phyloP scores from a whole-genome alignment of 176 grass and related monocot genomes.

The Saccharum spontaneum region DNA sequence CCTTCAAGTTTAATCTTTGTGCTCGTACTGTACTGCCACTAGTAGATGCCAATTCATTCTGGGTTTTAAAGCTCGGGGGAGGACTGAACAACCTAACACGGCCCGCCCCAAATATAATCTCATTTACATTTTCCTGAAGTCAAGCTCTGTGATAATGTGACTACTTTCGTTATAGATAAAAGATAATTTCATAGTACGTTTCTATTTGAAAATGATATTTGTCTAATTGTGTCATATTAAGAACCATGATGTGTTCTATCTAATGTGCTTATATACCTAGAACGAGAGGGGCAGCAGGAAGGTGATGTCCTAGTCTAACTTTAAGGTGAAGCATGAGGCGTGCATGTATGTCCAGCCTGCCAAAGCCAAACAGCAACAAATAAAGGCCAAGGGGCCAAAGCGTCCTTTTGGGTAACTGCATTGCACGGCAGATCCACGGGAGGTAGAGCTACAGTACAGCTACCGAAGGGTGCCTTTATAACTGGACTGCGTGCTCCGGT shows the following conservation, averaged over 20 bases:
- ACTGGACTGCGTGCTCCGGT: background rate
- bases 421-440: slow-evolving; percentile 32
- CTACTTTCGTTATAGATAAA: background rate
- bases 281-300: background rate
- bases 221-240: background rate
- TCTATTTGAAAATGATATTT: background rate
- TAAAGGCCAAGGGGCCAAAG: slow-evolving; percentile 8
- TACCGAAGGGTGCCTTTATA: background rate
- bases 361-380: slow-evolving; percentile 4
- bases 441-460: background rate
- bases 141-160: background rate
- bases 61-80: background rate
- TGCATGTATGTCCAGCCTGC: background rate
- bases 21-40: background rate
- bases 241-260: background rate
- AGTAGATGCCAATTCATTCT: background rate
- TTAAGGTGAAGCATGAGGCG: slow-evolving; percentile 24
- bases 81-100: background rate
- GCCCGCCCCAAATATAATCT: background rate
- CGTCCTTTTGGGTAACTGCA: slow-evolving; percentile 18
- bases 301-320: slow-evolving; percentile 11
- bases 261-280: background rate
- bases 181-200: background rate
- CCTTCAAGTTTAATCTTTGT: slow-evolving; percentile 7
- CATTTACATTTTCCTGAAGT: background rate